Evolutionary conservation across 345 rosid species (phyloP), one percentile per base, ranked within the genome.

Genomic region (Citrus sp.): DNA sequence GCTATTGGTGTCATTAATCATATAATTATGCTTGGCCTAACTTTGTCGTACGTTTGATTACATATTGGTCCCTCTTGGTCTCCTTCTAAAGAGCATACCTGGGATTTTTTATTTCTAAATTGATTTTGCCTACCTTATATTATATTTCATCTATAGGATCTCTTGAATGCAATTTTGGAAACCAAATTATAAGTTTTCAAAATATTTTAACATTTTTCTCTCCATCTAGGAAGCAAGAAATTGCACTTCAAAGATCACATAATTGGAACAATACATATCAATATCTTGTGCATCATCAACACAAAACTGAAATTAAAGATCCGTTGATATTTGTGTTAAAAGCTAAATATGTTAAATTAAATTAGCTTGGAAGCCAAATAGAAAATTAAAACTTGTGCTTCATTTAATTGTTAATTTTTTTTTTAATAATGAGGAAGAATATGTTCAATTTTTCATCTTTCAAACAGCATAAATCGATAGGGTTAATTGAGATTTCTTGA

Each of bases 171-270:
- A 21, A 42, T 32, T 73, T 35, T 59, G 22, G 46, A 46, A 75
- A 81, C 84, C 78, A 49, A 72, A 81, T 76, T 62, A 75, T 76
- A 75, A 55, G 7, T 61, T 51, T 16, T 76, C 21, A 40, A 65
- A 76, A 66, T 25, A 65, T n/a, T 25, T 62, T 24, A 59, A 27
- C 22, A n/a, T 28, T 72, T 70, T 69, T 32, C 61, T 37, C 55
- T 30, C 59, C 35, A 24, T 55, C 66, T 56, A 30, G 40, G 19
- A 35, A 76, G 73, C 80, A 81, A 64, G 63, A 65, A 80, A 70
- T 28, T 71, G 24, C 55, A 12, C 35, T 46, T 51, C 74, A 75
- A 69, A 70, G 49, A 62, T 59, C 59, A 24, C 55, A 30, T 67
- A 32, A 67, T 67, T 74, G 25, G 28, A 14, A 37, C 24, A 62